Conservation (phyloP, 1,284 basidiomycete species). For the Retiboletus fuscus region DNA sequence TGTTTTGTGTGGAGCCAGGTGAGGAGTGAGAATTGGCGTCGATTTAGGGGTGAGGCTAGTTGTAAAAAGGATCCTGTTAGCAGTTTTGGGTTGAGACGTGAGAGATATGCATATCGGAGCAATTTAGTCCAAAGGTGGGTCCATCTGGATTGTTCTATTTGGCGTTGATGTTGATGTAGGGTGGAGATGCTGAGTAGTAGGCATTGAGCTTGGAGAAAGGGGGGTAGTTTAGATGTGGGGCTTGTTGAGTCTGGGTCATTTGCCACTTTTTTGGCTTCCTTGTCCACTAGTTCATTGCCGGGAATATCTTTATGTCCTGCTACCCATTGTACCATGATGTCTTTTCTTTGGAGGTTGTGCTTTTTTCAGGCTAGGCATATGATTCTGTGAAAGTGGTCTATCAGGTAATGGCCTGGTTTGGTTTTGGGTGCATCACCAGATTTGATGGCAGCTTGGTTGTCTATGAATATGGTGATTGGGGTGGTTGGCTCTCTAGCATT, state of each 20-base stretch:
- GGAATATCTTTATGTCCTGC: background rate
- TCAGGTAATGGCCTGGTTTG: background rate
- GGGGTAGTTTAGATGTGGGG: too few species aligned
- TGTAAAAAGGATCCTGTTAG: background rate
- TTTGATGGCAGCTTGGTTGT: constrained; percentile 5
- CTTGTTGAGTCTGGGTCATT: background rate
- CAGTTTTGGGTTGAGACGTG: background rate
- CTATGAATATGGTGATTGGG: background rate
- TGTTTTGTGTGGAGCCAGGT: background rate
- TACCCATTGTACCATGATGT: background rate
- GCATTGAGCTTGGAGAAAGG: too few species aligned
- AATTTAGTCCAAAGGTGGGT: background rate
- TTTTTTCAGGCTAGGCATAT: background rate
- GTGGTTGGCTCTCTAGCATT: background rate
- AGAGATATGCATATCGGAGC: background rate
- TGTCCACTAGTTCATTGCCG: background rate
- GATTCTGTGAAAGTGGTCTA: background rate
- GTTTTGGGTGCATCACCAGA: background rate
- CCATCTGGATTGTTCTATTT: background rate
- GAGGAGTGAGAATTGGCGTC: background rate
- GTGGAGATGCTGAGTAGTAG: too few species aligned
- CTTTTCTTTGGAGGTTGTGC: background rate
- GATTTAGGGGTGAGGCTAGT: background rate
- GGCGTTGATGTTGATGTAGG: too few species aligned
- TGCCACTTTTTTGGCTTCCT: background rate